Base-by-base conservation (phyloP, 176 grass and related monocot genomes). In the Phoenix roebelenii region DNA sequence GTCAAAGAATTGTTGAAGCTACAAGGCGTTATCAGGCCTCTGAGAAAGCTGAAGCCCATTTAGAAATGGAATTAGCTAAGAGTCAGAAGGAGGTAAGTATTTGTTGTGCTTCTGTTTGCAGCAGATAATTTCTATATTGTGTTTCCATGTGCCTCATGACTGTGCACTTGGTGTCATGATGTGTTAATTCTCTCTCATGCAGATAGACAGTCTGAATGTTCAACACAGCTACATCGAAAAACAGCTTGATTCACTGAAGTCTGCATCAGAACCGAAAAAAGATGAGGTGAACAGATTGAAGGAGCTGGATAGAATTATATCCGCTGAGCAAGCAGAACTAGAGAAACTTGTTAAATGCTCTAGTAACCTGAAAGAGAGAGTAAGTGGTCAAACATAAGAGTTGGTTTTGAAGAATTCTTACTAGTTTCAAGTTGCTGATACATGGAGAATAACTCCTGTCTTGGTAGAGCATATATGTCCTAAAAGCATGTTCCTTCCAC, bases 281-380 rank as follows among this genome's bases (percentile, higher is more conserved):
- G 81, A 85, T 12, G 93, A 91, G 74, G 18, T 91, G 49, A 5
- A 24, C 55, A 86, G 79, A 55, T 71, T 97, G 63, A 60, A 91
- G 63, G 84, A 88, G 58, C 57, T 97, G 59, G 84, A 85, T 65
- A 52, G 3, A 24, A 69, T 91, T 57, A 78, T 88, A 66, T 80
- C 75, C 73, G 51, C 44, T 51, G 84, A 97, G 60, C 74, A 82
- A 78, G 74, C 15, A 49, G 87, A 91, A 74, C 50, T 91, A 66
- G 71, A 88, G 26, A 91, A 71, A 58, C 76, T 97, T 48, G 67
- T 55, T 18, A 88, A 91, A 72, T 82, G 73, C 77, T 97, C 87
- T 49, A 83, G 93, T 62, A 88, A 90, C 65, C 81, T 97, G 48
- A 91, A 97, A 74, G 81, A 88, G 57, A 64, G 85, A 83, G 93